Conservation (phyloP, 1,284 basidiomycete species). For the Stygiomarasmius scandens region DNA sequence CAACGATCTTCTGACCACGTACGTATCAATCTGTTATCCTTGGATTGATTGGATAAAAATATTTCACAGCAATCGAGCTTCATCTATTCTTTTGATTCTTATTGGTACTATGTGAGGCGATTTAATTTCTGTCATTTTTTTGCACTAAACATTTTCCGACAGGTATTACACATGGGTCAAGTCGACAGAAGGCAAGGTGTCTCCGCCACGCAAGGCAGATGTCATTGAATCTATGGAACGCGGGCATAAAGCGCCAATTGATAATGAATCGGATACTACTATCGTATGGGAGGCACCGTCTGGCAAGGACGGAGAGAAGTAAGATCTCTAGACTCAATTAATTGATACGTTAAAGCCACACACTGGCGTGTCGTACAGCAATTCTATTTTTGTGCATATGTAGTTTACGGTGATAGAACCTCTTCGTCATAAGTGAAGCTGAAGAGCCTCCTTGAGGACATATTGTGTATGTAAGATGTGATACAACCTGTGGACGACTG, state of each 20-base stretch:
- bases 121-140: background rate
- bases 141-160: constrained; percentile 10
- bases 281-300: constrained; percentile 27
- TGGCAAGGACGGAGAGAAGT: constrained; percentile 26
- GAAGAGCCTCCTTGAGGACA: background rate
- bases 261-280: constrained; percentile 25
- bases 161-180: constrained; percentile 75
- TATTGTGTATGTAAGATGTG: background rate
- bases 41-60: constrained; percentile 8
- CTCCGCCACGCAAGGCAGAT: constrained; percentile 29
- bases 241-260: constrained; percentile 17
- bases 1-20: constrained; percentile 67
- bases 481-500: background rate
- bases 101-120: constrained; percentile 59
- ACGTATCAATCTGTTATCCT: constrained; percentile 27
- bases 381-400: background rate
- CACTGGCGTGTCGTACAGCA: too few species aligned
- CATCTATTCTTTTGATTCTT: constrained; percentile 64
- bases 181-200: constrained; percentile 43
- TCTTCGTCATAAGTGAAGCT: too few species aligned
- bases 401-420: background rate
- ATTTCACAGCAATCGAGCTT: constrained; percentile 53
- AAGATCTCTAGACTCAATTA: background rate
- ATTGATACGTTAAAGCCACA: too few species aligned
- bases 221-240: constrained; percentile 44